Percentiles rank a stretch among this genome's conserved stretches.
These are phyloP conservation scores for Tetradesmus lagerheimii DNA, from an alignment of 139 green algal genomes.

Conservation along the genomic window DNA sequence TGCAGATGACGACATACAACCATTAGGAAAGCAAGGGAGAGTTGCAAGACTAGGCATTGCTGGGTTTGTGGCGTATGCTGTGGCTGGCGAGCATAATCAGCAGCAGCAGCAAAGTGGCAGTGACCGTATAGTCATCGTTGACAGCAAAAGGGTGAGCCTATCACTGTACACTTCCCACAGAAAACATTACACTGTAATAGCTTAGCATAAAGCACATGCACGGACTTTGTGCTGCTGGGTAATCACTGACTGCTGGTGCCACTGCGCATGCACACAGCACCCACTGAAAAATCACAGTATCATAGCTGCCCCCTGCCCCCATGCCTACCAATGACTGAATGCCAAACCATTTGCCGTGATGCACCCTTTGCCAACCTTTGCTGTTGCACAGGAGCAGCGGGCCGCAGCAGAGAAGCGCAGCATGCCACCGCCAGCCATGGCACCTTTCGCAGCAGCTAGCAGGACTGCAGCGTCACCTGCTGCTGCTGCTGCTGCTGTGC, in stretches of 20 bases:
- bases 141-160: background rate
- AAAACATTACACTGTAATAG: no score
- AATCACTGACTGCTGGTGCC: background rate
- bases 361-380: background rate
- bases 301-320: background rate
- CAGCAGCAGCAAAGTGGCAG: background rate
- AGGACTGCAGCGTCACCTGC: no score
- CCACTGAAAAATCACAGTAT: background rate
- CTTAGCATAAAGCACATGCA: background rate
- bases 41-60: constrained; percentile 35
- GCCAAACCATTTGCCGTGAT: no score
- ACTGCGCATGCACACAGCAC: background rate
- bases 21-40: background rate
- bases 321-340: background rate
- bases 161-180: background rate
- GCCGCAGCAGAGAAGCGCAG: background rate
- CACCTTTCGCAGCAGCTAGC: background rate
- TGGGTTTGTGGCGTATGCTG: constrained; percentile 28
- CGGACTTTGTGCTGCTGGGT: background rate
- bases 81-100: background rate
- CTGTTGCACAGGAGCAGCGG: constrained; percentile 5
- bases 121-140: constrained; percentile 6
- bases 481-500: background rate
- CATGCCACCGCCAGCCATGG: constrained; percentile 25
- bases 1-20: constrained; percentile 27